phyloP scores from a whole-genome alignment of 495 filamentous ascomycete genomes.

The Aspergillus sclerotiicarbonarius region DNA sequence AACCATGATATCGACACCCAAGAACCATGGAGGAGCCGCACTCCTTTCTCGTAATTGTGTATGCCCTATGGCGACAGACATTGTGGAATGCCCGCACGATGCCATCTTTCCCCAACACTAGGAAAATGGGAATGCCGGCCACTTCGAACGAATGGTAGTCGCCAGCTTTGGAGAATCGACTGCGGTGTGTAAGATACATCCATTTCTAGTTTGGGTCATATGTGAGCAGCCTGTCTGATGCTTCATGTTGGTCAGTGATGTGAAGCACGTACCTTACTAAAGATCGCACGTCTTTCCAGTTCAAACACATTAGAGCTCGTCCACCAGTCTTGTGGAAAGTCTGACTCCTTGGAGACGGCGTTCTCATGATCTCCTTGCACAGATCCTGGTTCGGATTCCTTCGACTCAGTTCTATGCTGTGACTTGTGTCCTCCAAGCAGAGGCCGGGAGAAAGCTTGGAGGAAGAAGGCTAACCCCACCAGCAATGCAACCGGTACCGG shows the following conservation, averaged over 20 bases:
- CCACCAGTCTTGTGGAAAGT: conserved; percentile 48
- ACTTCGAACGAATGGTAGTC: conserved; percentile 50
- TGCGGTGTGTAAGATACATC: conserved; percentile 47
- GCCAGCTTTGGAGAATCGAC: conserved; percentile 45
- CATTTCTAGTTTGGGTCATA: conserved; percentile 33
- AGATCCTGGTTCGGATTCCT: not conserved
- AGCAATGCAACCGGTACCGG: conserved; percentile 12
- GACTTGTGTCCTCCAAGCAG: not conserved
- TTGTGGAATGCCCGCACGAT: conserved; percentile 58
- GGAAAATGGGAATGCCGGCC: conserved; percentile 48
- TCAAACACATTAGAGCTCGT: conserved; percentile 43
- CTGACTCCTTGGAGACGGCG: conserved; percentile 34
- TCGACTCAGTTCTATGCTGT: not conserved
- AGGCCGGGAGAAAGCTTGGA: conserved; percentile 6
- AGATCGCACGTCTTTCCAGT: conserved; percentile 52
- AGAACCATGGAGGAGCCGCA: conserved; percentile 50
- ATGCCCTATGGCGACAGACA: conserved; percentile 58
- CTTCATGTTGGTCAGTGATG: too few relatives aligned
- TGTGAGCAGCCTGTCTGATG: not conserved
- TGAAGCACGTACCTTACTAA: conserved; percentile 41
- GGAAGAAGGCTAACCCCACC: conserved; percentile 10
- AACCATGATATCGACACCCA: conserved; percentile 61
- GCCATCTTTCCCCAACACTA: conserved; percentile 47
- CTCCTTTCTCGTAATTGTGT: conserved; percentile 52
- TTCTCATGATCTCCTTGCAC: not conserved